These are phyloP conservation scores for Amanita rubescens DNA, from an alignment of 768 basidiomycete genomes.

Conservation along the genomic window DNA sequence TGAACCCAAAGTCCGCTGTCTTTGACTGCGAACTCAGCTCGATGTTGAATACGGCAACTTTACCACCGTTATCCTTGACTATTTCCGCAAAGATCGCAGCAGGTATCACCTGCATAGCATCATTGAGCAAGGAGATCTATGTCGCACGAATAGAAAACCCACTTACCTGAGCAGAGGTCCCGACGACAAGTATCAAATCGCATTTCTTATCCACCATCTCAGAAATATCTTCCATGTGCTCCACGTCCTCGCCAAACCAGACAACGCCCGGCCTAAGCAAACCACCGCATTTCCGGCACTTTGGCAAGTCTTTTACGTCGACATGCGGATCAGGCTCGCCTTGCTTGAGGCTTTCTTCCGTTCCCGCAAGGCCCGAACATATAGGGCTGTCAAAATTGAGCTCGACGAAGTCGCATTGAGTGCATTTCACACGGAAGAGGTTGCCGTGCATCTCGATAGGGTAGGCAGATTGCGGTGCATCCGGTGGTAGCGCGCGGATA, in stretches of 20 bases:
- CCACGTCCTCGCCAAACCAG: constrained; percentile 33
- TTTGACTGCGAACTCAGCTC: constrained; percentile 15
- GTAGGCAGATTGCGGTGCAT: background rate
- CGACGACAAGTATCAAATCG: constrained; percentile 31
- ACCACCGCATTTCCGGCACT: constrained; percentile 21
- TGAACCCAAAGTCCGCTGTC: constrained; percentile 21
- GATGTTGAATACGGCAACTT: constrained; percentile 32
- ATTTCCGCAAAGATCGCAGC: constrained; percentile 18
- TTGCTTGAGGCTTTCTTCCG: constrained; percentile 14
- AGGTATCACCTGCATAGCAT: constrained; percentile 20
- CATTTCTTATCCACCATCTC: constrained; percentile 15
- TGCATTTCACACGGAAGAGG: background rate
- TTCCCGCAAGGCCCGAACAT: background rate
- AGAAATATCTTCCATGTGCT: constrained; percentile 21
- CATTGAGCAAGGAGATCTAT: background rate
- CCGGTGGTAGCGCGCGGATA: constrained; percentile 17
- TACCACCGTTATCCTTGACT: constrained; percentile 23
- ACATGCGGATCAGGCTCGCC: too few relatives aligned
- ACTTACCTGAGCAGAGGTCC: constrained; percentile 23
- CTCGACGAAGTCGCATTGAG: background rate
- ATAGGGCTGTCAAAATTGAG: background rate
- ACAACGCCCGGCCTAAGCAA: constrained; percentile 31
- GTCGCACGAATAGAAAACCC: constrained; percentile 13
- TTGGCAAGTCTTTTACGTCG: constrained; percentile 16
- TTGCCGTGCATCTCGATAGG: background rate